Evolutionary conservation across 192 early-diverging fungal species (phyloP).

Genomic region (Funneliformis mosseae): DNA sequence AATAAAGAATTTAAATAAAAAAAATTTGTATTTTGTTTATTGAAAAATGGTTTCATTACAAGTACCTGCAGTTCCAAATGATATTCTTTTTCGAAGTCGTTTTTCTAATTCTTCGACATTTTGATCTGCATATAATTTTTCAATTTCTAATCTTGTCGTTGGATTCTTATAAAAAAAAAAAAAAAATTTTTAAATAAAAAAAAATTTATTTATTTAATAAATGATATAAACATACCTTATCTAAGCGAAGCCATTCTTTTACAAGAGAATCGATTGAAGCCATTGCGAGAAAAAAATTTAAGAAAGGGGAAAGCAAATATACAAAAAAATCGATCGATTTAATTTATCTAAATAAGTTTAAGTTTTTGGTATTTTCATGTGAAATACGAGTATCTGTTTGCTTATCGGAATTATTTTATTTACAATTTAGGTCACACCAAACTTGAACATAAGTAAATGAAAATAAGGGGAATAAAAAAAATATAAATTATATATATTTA

Average conservation of each 20-base stretch:
- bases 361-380: too few relatives aligned
- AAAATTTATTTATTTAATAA: too few relatives aligned
- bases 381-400: too few relatives aligned
- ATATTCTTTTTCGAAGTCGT: slow-evolving; percentile 63
- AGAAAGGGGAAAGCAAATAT: too few relatives aligned
- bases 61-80: slow-evolving; percentile 84
- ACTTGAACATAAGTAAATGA: too few relatives aligned
- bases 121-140: slow-evolving; percentile 47
- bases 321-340: too few relatives aligned
- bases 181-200: slow-evolving; percentile 16
- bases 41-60: not conserved
- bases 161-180: slow-evolving; percentile 51
- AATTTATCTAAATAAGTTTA: too few relatives aligned
- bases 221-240: slow-evolving; percentile 44
- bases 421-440: too few relatives aligned
- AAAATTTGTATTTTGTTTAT: not conserved
- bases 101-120: slow-evolving; percentile 55
- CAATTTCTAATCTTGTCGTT: slow-evolving; percentile 62
- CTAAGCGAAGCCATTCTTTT: slow-evolving; percentile 59
- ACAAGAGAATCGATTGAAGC: slow-evolving; percentile 39
- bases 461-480: too few relatives aligned
- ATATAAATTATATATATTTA: too few relatives aligned
- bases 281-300: not conserved
- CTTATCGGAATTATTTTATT: too few relatives aligned
- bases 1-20: not conserved